Conservation (phyloP, 768 basidiomycete genomes). For the Gymnopilus dilepis region DNA sequence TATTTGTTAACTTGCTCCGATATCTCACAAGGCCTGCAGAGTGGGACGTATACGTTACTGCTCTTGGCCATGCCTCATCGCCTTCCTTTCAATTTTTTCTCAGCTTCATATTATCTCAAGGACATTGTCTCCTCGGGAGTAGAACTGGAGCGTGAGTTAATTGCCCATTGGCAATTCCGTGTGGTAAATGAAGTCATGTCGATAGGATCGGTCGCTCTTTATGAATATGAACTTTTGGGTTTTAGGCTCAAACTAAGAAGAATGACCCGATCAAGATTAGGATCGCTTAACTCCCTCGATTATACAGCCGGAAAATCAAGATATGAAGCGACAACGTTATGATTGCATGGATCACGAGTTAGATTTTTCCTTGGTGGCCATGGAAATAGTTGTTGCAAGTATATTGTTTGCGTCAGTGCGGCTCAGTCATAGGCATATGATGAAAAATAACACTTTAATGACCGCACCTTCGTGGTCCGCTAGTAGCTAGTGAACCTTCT, state of each 20-base stretch:
- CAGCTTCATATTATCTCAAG: background rate
- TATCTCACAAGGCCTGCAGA: too few relatives aligned
- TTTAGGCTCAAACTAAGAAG: conserved; percentile 1
- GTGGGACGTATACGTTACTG: too few relatives aligned
- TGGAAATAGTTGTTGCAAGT: conserved; percentile 4
- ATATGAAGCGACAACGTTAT: background rate
- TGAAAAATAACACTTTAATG: background rate
- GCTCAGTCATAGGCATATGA: background rate
- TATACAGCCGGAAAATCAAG: background rate
- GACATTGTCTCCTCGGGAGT: background rate
- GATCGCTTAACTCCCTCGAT: background rate
- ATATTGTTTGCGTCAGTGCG: background rate
- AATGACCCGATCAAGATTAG: background rate
- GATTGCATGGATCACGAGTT: background rate
- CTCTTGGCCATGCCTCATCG: too few relatives aligned
- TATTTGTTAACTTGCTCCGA: too few relatives aligned
- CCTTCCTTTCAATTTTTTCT: background rate
- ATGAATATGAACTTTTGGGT: conserved; percentile 9
- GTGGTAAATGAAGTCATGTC: conserved; percentile 2
- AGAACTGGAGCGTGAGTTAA: background rate
- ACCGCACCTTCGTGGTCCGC: background rate
- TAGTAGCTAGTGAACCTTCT: too few relatives aligned
- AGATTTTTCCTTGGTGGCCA: conserved; percentile 7
- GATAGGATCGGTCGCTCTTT: background rate
- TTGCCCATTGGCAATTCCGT: background rate